Evolutionary conservation across 2,329 filamentous ascomycete genomes (phyloP).

Genomic region (Niveomyces coronatus): DNA sequence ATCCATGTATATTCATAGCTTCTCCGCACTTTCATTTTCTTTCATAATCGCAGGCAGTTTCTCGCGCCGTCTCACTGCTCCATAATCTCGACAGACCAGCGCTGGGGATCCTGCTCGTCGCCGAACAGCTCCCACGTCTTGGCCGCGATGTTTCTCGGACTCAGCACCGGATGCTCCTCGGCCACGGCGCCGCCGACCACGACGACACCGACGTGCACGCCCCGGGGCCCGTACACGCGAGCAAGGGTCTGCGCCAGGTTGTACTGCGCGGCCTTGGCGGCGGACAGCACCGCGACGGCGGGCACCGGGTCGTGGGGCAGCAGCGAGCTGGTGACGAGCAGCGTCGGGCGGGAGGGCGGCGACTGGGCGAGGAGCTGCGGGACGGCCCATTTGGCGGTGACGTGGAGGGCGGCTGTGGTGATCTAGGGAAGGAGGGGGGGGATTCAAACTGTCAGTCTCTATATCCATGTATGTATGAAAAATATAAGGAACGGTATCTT

Average conservation of each 20-base stretch:
- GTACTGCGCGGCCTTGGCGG: constrained; percentile 40
- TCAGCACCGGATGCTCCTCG: constrained; percentile 10
- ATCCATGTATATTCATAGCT: too few relatives aligned
- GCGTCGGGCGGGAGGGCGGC: constrained; percentile 31
- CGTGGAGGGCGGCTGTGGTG: constrained; percentile 36
- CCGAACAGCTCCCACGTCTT: constrained; percentile 13
- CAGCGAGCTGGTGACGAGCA: constrained; percentile 38
- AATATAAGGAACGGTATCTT: not conserved
- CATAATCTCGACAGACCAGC: not conserved
- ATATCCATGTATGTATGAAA: not conserved
- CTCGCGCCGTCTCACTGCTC: too few relatives aligned
- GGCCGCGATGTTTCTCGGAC: constrained; percentile 12
- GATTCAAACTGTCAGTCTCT: not conserved
- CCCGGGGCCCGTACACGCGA: constrained; percentile 25
- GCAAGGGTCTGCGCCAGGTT: constrained; percentile 36
- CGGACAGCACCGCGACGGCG: constrained; percentile 35
- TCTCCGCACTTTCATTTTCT: too few relatives aligned
- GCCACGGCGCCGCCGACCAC: constrained; percentile 29
- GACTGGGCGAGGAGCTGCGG: constrained; percentile 24
- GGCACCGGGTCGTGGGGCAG: constrained; percentile 37
- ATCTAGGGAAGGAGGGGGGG: constrained; percentile 20
- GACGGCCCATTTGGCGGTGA: constrained; percentile 35
- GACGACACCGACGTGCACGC: constrained; percentile 37
- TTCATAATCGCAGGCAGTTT: too few relatives aligned
- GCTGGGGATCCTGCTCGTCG: constrained; percentile 9